Evolutionary conservation across 176 grass and related monocot genomes (phyloP), one percentile per base, ranked within the genome.

Genomic region (Ensete ventricosum): DNA sequence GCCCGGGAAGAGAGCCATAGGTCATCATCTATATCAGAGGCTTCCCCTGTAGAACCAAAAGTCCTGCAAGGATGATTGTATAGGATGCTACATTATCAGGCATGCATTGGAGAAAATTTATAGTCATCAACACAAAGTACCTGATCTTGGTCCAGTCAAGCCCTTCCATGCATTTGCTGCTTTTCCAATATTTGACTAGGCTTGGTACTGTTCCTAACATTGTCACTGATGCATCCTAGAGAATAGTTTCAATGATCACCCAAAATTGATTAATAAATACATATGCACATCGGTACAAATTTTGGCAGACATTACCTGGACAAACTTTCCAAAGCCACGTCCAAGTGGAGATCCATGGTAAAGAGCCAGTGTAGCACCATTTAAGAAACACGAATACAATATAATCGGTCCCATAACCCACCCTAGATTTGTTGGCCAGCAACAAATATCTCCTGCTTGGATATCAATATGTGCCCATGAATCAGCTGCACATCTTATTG

Each of bases 91-190:
- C 5, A 43, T 23, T 43, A 23, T 74, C 12, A 58, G 3, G n/a
- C 75, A 62, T 9, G 69, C 49, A 80, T 82, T 50, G 76, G 77
- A 43, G 12, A 29, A 75, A n/a, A 17, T 34, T 6, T 64, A 23
- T 14, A 6, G 29, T 52, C 20, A 65, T 17, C 21, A 25, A 11
- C 19, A 64, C n/a, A 52, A 77, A 9, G 52, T 62, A 90, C 94
- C 90, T 98, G 65, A 98, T 91, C 80, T 85, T 98, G 10, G 87
- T 89, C 94, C 94, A 98, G 76, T 91, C 86, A 82, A 98, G 85
- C 54, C 90, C 88, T 77, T 81, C 1, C 83, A 85, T 84, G 57
- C 84, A 88, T 66, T 87, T 93, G 53, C 90, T 87, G 71, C 60
- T 71, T 79, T 93, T 98, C 90, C 94, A 98, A 34, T 86, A 85